Base-by-base conservation (phyloP, 768 basidiomycete genomes). In the Lanmaoa pseudosensibilis region DNA sequence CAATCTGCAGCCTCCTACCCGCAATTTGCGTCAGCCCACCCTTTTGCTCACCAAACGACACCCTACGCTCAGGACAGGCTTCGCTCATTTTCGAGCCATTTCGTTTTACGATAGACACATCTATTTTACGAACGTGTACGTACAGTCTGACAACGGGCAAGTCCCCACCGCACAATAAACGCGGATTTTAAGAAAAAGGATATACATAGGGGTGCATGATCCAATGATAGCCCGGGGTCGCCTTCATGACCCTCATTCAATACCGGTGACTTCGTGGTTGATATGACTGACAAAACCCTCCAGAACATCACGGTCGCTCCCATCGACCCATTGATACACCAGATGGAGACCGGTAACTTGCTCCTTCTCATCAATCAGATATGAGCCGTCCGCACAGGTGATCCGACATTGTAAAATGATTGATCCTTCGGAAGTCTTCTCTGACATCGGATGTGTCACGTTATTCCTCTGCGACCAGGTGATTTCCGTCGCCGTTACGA, bases 251-350 rank as follows among this genome's bases (percentile, higher is more conserved):
- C 38, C 54, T 19, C 11, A 13, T 27, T 49, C 48, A 30, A 50
- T 11, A 21, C 51, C 43, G 4, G 30, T 33, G 27, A 83, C 63
- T 63, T 83, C 86, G 57, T 82, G 75, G 46, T 75, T 78, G 23
- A 90, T 70, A 75, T 91, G 88, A 57, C 82, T 82, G 21, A 77
- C 78, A 59, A 92, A 87, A 39, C 86, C 83, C 64, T 90, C 87
- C 45, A 87, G 86, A 50, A 87, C 46, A 0, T 59, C 59, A 40
- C 86, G 66, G 30, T 90, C 83, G 27, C 56, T 65, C 0, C 91
- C 91, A 48, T 74, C 74, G 21, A 85, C 64, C 90, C 91, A 92
- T 34, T 81, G 76, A 57, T 82, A 83, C 51, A 80, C 74, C 4
- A 69, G 54, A 43, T 63, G 52, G 19, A 25, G 39, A 37, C 55